A percentile compares a stretch with the other conserved stretches of the same genome.
Conservation (phyloP, 305 asterid genomes). For the Solanum hybrid region DNA sequence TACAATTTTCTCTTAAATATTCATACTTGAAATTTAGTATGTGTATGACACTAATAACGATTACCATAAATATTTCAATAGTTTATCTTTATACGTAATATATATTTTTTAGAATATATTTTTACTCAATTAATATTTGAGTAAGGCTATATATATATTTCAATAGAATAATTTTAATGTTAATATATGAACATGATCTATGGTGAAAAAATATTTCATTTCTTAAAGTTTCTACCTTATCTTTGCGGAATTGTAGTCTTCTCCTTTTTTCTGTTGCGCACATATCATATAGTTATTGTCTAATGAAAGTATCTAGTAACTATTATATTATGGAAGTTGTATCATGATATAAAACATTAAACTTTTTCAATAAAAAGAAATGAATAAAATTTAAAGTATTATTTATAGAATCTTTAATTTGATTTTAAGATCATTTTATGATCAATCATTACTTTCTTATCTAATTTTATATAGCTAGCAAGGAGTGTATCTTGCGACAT, state of each 20-base stretch:
- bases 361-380: no score
- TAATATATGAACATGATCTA: neutral
- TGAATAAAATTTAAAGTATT: no score
- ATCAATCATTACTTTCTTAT: neutral
- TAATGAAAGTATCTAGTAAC: neutral
- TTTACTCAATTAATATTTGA: no score
- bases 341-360: neutral
- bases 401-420: no score
- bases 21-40: no score
- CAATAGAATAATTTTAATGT: neutral
- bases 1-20: no score
- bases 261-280: neutral
- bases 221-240: no score
- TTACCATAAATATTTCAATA: no score
- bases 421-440: neutral
- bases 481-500: neutral
- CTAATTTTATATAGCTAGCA: neutral
- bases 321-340: neutral
- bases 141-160: no score
- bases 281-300: neutral
- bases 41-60: no score
- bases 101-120: no score
- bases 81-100: no score
- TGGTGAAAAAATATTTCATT: neutral
- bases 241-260: neutral